A percentile compares a stretch with the other conserved stretches of the same genome.
Evolutionary conservation across 768 basidiomycete species (phyloP).

Genomic region (Mycena rebaudengoi): DNA sequence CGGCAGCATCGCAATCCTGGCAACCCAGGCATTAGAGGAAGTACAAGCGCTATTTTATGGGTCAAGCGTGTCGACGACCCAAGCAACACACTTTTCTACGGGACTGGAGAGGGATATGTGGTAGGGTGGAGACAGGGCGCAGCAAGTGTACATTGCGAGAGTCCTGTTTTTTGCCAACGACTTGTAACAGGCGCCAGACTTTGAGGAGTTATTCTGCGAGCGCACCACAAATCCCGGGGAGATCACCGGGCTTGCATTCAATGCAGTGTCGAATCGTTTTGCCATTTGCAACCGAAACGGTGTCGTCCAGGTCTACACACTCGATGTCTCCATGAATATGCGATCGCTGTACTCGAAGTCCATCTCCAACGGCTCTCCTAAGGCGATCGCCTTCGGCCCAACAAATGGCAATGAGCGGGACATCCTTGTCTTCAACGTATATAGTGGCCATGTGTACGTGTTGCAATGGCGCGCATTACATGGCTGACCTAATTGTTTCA

Average conservation of each 20-base stretch:
- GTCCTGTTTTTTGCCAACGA: not conserved
- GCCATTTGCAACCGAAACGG: slow-evolving; percentile 14
- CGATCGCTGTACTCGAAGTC: not conserved
- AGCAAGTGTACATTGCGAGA: not conserved
- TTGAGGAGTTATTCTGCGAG: slow-evolving; percentile 11
- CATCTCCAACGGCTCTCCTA: slow-evolving; percentile 18
- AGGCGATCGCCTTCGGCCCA: slow-evolving; percentile 19
- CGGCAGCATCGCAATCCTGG: not conserved
- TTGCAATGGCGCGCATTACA: not conserved
- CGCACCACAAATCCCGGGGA: slow-evolving; percentile 15
- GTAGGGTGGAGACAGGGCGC: slow-evolving; percentile 12
- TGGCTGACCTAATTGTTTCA: not conserved
- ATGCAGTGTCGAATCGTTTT: slow-evolving; percentile 21
- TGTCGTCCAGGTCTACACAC: slow-evolving; percentile 17
- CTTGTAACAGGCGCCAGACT: not conserved
- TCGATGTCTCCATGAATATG: slow-evolving; percentile 4
- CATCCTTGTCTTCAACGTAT: slow-evolving; percentile 11
- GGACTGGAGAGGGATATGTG: slow-evolving; percentile 12
- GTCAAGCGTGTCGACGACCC: slow-evolving; percentile 14
- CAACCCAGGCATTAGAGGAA: not conserved
- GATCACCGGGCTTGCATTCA: slow-evolving; percentile 25
- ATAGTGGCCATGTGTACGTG: slow-evolving; percentile 19
- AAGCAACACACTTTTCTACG: slow-evolving; percentile 13
- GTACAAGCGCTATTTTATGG: slow-evolving; percentile 15
- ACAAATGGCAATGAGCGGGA: not conserved